Percentiles rank a stretch among this genome's conserved stretches.
Conservation (phyloP, 2,329 filamentous ascomycete species). For the Hymenoscyphus fructigenus region DNA sequence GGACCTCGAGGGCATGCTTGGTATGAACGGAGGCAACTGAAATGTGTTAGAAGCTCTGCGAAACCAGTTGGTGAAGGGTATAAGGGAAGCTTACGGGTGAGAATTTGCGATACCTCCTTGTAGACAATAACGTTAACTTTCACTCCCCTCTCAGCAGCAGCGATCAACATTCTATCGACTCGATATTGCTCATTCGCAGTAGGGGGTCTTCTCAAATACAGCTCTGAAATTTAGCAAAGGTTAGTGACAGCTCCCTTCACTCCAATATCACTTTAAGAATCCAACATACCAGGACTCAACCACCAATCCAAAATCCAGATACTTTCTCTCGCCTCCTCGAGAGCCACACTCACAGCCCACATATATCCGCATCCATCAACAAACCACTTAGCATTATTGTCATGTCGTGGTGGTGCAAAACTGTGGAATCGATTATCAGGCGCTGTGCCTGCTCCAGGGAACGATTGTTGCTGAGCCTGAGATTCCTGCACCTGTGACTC, state of each 20-base stretch:
- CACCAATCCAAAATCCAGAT: constrained; percentile 89
- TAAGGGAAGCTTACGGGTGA: constrained; percentile 66
- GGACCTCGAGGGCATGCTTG: constrained; percentile 76
- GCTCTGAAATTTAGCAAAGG: constrained; percentile 48
- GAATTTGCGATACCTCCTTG: constrained; percentile 81
- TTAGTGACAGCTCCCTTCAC: not conserved
- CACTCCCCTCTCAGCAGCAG: constrained; percentile 80
- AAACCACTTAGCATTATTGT: constrained; percentile 80
- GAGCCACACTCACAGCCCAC: constrained; percentile 76
- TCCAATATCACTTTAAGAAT: not conserved
- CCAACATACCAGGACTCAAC: constrained; percentile 62
- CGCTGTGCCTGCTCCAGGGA: constrained; percentile 29
- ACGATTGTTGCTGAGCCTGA: not conserved
- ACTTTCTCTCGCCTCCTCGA: constrained; percentile 73
- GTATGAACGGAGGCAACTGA: constrained; percentile 70
- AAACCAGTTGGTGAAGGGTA: not conserved
- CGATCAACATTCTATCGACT: constrained; percentile 77
- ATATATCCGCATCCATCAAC: constrained; percentile 84
- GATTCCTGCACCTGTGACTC: constrained; percentile 4
- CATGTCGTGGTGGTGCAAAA: constrained; percentile 71
- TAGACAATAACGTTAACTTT: constrained; percentile 86
- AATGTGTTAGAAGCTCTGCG: constrained; percentile 34
- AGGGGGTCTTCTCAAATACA: constrained; percentile 82
- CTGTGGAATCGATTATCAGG: constrained; percentile 57
- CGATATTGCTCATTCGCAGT: constrained; percentile 80